Base-by-base conservation (phyloP, 768 basidiomycete species). In the Rhodosporidiobolus odoratus region DNA sequence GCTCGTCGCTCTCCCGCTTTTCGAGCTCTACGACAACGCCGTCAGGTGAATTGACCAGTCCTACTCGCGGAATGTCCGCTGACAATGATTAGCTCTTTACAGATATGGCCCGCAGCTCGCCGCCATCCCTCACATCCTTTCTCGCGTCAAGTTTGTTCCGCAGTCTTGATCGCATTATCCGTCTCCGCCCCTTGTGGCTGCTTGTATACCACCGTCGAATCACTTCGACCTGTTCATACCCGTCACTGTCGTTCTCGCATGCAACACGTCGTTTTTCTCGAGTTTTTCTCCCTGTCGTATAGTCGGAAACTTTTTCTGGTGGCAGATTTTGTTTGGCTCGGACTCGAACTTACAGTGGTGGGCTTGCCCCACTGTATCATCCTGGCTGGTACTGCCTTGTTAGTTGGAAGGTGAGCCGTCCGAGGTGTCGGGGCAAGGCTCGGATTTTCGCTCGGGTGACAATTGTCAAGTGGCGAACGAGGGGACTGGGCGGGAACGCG, bases 11-110 rank as follows among this genome's bases (percentile, higher is more conserved):
- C 92, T 97, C 56, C 96, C 96, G 0, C 83, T 99, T 45, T 97
- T 95, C 77, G 96, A 99, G 80, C 83, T 98, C 21, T 99, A 98
- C 78, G 96, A 98, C 79, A 99, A 99, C 69, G 90, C 92, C 15
- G 93, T 95, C 0, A 84, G 94, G 84, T 89, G 79, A 59, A 82
- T 67, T 34, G 10, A 2, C 5, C 19, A 7, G 4, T 30, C 27
- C n/a, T 7, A n/a, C 58, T 27, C 15, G 4, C 25, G 6, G 38
- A 25, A 62, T 62, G 17, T 27, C 32, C 17, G n/a, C 47, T 50
- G 48, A 32, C 61, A 32, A n/a, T 47, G 40, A 16, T 41, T n/a
- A 35, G 16, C 48, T 21, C 25, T 40, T 4, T 30, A 21, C 66
- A 87, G 87, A 66, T 94, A 94, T 77, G 94, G 94, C 1, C 95